Evolutionary conservation across 441 rosid genomes (phyloP).

Genomic region (Gossypium davidsonii): DNA sequence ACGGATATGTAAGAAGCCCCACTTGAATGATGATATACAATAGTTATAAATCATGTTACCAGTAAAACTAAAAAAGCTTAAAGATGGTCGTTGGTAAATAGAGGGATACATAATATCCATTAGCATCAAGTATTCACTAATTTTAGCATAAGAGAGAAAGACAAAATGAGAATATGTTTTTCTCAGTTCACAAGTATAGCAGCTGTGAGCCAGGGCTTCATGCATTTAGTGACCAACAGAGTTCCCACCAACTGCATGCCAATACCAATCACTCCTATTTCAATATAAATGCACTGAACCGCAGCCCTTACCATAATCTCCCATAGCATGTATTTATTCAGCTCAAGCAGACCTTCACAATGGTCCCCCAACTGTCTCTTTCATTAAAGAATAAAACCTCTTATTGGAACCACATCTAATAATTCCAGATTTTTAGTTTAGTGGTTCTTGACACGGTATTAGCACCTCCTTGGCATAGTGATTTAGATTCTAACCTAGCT

Average conservation of each 20-base stretch:
- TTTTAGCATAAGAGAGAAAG: background rate
- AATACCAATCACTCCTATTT: background rate
- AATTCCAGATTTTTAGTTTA: background rate
- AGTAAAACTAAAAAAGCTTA: constrained; percentile 6
- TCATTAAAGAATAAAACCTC: background rate
- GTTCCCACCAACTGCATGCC: background rate
- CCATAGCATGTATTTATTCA: background rate
- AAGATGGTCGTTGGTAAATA: background rate
- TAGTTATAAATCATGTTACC: background rate
- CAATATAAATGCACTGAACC: background rate
- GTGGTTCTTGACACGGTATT: background rate
- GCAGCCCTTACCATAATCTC: background rate
- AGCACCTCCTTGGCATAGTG: background rate
- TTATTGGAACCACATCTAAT: background rate
- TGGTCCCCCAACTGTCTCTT: background rate
- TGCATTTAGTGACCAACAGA: background rate
- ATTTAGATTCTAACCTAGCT: too few relatives aligned
- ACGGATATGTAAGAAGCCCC: background rate
- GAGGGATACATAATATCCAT: background rate
- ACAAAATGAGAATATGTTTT: background rate
- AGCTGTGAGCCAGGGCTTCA: background rate
- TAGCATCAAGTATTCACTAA: background rate
- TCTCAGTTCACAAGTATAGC: background rate
- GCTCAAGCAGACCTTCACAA: background rate
- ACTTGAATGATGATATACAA: background rate